A percentile compares a stretch with the other conserved stretches of the same genome.
Conservation (phyloP, 2,329 filamentous ascomycete genomes). For the Fusarium sp. region DNA sequence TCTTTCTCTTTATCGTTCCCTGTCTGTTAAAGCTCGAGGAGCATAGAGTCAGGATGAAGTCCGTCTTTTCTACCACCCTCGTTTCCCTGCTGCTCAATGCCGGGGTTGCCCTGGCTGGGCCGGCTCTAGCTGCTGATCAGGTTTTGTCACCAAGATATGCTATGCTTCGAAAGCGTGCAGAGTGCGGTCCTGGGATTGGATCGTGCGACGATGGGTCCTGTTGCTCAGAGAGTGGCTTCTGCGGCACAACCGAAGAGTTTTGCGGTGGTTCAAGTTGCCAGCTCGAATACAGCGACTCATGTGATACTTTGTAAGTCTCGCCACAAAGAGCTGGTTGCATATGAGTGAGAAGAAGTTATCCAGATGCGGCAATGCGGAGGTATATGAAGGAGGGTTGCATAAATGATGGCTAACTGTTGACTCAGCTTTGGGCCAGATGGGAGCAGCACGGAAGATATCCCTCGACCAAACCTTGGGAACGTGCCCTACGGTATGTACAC, state of each 20-base stretch:
- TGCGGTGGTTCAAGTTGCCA: slow-evolving; percentile 52
- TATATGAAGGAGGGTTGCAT: not conserved
- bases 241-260: slow-evolving; percentile 48
- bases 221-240: slow-evolving; percentile 51
- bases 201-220: slow-evolving; percentile 47
- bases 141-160: slow-evolving; percentile 25
- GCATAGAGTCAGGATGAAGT: slow-evolving; percentile 31
- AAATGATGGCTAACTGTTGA: slow-evolving; percentile 17
- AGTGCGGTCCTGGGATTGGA: slow-evolving; percentile 50
- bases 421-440: slow-evolving; percentile 47
- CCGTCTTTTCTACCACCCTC: slow-evolving; percentile 19
- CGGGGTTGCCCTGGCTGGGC: slow-evolving; percentile 33
- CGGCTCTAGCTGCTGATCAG: slow-evolving; percentile 22
- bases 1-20: slow-evolving; percentile 5
- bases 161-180: slow-evolving; percentile 35
- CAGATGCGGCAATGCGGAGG: not conserved
- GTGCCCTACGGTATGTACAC: slow-evolving; percentile 50
- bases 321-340: not conserved
- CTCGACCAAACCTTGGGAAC: slow-evolving; percentile 46
- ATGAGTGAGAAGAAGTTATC: not conserved
- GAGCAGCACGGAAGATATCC: slow-evolving; percentile 44
- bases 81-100: slow-evolving; percentile 30
- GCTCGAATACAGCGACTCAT: slow-evolving; percentile 51
- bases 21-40: not conserved
- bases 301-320: slow-evolving; percentile 53